Evolutionary conservation across 108 stramenopile genomes (phyloP), one percentile per base, ranked within the genome.

Genomic region (Nitzschia sp.): DNA sequence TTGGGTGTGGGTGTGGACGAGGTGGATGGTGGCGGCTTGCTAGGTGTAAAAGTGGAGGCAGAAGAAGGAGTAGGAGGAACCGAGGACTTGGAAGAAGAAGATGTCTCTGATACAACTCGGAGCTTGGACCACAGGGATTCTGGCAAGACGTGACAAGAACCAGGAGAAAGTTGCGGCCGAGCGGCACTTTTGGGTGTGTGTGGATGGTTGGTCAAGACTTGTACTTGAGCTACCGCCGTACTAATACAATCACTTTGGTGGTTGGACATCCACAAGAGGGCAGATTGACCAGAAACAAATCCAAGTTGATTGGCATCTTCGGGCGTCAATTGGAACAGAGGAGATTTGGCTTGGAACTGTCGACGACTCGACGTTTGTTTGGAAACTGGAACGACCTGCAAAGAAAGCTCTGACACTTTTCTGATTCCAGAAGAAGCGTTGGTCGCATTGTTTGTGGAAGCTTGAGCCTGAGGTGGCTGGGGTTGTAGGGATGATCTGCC

Each of bases 61-160:
- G 46, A 48, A 2, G 14, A 48, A 48, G 46, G 46, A 17, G 46
- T 15, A 3, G 46, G 46, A 17, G 46, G 17, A 3, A 17, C 6
- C 6, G 46, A 17, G 46, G 2, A 2, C 5, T 48, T 3, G 1
- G 46, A 6, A 48, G 14, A 52, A 53, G 5, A 34, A 53, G 26
- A 15, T 58, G 43, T 44, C 24, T 41, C n/a, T 72, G 65, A 0
- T 62, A 51, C 56, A 72, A 24, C 17, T 34, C 38, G 19, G n/a
- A 34, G 29, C 29, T 1, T 5, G 29, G 29, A 34, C 29, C 29
- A 34, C 29, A 34, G 29, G 29, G 29, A 34, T 5, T 34, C 8
- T 7, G 78, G 78, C 51, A 63, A 52, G 0, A 79, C 25, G 38
- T 68, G 67, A 63, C 78, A 79, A 38, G 24, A 50, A 41, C 77